Percentiles rank a stretch among this genome's conserved stretches.
These are phyloP conservation scores for Yamadazyma membranifaciens DNA, from an alignment of 1,139 yeast genomes.

Conservation along the genomic window DNA sequence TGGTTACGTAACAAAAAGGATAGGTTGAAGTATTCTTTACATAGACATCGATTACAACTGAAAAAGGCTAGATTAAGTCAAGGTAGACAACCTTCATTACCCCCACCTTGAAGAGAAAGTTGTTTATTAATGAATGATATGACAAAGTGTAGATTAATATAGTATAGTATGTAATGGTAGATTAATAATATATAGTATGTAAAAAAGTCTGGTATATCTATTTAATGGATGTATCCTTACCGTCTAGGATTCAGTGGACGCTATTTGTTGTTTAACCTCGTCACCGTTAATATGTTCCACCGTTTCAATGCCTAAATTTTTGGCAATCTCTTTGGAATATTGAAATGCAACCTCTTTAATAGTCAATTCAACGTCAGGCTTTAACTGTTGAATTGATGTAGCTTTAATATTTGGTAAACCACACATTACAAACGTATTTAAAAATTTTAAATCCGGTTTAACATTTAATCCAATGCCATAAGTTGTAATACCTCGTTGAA, in stretches of 20 bases:
- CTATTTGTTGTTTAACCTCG: constrained; percentile 14
- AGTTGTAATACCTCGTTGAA: constrained; percentile 79
- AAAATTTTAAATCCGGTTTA: constrained; percentile 65
- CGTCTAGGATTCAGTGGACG: background rate
- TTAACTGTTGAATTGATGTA: constrained; percentile 30
- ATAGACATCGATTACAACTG: constrained; percentile 21
- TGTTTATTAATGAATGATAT: background rate
- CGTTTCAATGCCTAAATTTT: constrained; percentile 40
- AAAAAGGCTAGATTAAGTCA: constrained; percentile 20
- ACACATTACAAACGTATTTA: constrained; percentile 78
- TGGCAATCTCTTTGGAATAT: constrained; percentile 55
- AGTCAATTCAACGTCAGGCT: constrained; percentile 20
- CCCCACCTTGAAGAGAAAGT: constrained; percentile 9
- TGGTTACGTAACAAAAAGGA: constrained; percentile 37
- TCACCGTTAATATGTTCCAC: constrained; percentile 45
- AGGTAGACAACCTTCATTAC: constrained; percentile 14
- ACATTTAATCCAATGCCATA: constrained; percentile 90
- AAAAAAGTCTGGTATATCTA: too few species aligned
- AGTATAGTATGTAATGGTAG: too few species aligned
- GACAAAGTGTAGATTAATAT: background rate
- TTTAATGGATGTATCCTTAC: too few species aligned
- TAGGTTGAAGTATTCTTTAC: constrained; percentile 35
- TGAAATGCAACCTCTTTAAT: constrained; percentile 48
- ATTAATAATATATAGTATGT: too few species aligned
- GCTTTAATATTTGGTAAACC: constrained; percentile 65